Evolutionary conservation across 352 stramenopile species (phyloP), one percentile per base, ranked within the genome.

Genomic region (Pythium phragmiticola): DNA sequence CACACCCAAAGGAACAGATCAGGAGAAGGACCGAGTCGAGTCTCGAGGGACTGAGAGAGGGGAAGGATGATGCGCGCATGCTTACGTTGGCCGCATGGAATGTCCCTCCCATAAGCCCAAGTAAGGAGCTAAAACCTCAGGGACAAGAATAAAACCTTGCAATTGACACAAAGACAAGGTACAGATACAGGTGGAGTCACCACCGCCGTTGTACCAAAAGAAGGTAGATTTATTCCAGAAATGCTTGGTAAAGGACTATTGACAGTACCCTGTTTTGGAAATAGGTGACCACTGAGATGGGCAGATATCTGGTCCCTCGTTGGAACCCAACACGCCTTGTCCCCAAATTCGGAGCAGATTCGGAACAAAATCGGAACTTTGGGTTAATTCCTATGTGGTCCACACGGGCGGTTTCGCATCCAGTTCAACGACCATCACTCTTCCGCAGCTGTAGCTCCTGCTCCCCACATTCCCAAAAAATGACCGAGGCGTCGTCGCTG

Each of bases 381-480:
- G 13, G 39, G 39, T 46, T 11, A 39, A 9, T 17, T 16, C 6
- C 42, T 3, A 49, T 23, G 60, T 66, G 60, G 50, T 45, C 51
- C 60, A 66, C 60, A 43, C 19, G 2, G 56, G 19, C 12, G 6
- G 60, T 60, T 66, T 57, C 60, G 53, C 41, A 52, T 30, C 5
- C 41, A 36, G 48, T 59, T 65, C 49, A 59, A 55, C 50, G 59
- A 65, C 49, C 49, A 65, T 54, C 59, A 60, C 50, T 65, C 59
- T 36, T 37, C 14, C 13, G 2, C 39, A 3, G 30, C 19, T 33
- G 19, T 37, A 49, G 21, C 19, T 59, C 13, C 46, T 23, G 26
- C 3, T 12, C 19, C 13, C 33, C n/a, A 54, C 12, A 26, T 12
- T 42, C 14, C 14, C 37, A 1, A 42, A 8, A 58, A n/a, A 66